phyloP scores from a whole-genome alignment of 179 eudicot species.

The Silene vulgaris region DNA sequence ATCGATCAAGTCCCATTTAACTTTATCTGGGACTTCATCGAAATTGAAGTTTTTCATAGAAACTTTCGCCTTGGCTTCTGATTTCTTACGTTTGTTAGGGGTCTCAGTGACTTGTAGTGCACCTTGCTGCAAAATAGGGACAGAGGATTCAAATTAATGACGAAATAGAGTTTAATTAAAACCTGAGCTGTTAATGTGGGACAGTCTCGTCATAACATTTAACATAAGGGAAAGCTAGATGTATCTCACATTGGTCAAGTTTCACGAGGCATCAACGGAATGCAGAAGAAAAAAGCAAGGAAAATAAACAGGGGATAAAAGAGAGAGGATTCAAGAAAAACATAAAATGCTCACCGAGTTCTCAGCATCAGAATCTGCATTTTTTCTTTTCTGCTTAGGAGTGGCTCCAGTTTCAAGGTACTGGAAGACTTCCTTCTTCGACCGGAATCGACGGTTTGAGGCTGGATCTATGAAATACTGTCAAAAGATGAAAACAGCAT shows the following conservation, averaged over 20 bases:
- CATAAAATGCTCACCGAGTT: constrained; percentile 30
- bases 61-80: constrained; percentile 25
- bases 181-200: too few relatives aligned
- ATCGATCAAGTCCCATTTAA: constrained; percentile 42
- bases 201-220: too few relatives aligned
- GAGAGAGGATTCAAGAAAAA: not conserved
- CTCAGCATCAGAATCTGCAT: constrained; percentile 31
- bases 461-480: constrained; percentile 43
- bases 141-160: not conserved
- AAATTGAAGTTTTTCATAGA: constrained; percentile 37
- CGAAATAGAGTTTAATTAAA: too few relatives aligned
- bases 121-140: constrained; percentile 28
- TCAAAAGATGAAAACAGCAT: constrained; percentile 4
- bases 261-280: not conserved
- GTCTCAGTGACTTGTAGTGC: constrained; percentile 13
- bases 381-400: constrained; percentile 27
- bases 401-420: constrained; percentile 36
- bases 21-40: constrained; percentile 37
- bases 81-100: constrained; percentile 31
- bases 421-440: constrained; percentile 45
- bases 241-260: not conserved
- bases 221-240: too few relatives aligned
- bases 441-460: constrained; percentile 37
- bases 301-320: not conserved
- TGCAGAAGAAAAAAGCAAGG: not conserved